Percentiles rank a stretch among this genome's conserved stretches.
phyloP scores from a whole-genome alignment of 352 stramenopile species.

The Phytopythium litorale region DNA sequence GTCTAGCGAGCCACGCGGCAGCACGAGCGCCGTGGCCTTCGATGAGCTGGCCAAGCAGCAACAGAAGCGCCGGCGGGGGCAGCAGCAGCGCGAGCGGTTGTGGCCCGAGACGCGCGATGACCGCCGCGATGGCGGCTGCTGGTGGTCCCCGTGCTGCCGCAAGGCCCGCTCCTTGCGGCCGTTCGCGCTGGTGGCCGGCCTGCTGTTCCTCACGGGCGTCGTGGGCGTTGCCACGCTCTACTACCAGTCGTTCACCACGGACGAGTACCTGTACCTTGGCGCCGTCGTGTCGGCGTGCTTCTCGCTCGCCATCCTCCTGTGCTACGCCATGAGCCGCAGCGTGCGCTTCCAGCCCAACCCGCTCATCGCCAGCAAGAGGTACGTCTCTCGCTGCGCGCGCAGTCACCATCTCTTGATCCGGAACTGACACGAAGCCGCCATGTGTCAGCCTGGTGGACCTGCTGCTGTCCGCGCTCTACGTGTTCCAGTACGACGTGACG shows the following conservation, averaged over 20 bases:
- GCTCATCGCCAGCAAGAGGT: slow-evolving; percentile 86
- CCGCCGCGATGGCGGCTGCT: background rate
- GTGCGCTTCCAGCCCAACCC: slow-evolving; percentile 75
- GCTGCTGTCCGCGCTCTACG: slow-evolving; percentile 61
- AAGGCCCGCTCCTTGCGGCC: slow-evolving; percentile 12
- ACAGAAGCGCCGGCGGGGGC: slow-evolving; percentile 6
- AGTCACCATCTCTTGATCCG: background rate
- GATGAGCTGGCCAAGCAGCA: slow-evolving; percentile 32
- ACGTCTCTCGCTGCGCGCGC: background rate
- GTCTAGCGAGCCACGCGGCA: slow-evolving; percentile 40
- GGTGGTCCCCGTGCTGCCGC: background rate
- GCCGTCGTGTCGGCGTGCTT: slow-evolving; percentile 67
- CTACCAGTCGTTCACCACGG: slow-evolving; percentile 29
- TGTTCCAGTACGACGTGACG: slow-evolving; percentile 72
- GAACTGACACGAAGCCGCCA: background rate
- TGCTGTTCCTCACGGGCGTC: slow-evolving; percentile 37
- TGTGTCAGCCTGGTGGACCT: slow-evolving; percentile 62
- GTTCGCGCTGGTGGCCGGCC: slow-evolving; percentile 25
- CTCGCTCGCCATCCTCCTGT: slow-evolving; percentile 68
- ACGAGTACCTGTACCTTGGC: slow-evolving; percentile 70
- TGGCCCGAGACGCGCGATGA: background rate
- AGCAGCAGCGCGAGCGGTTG: slow-evolving; percentile 9
- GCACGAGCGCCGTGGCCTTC: slow-evolving; percentile 19
- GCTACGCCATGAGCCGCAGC: slow-evolving; percentile 50
- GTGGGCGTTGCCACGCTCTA: slow-evolving; percentile 31